phyloP scores from a whole-genome alignment of 306 rosid species.

The Vicia villosa region DNA sequence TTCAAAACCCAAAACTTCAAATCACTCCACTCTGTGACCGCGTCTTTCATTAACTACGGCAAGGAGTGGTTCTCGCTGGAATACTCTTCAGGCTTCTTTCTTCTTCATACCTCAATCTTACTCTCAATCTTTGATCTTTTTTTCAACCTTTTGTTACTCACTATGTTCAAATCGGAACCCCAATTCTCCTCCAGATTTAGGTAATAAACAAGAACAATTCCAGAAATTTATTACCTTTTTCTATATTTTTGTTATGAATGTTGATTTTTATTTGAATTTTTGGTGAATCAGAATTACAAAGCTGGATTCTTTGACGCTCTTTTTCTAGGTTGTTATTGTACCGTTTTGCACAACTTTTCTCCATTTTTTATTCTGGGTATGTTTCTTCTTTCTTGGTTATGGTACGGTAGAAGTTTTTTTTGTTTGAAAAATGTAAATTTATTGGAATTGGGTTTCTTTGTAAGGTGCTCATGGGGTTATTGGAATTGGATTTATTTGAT shows the following conservation, averaged over 20 bases:
- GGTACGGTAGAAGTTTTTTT: neutral
- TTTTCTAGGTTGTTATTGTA: constrained; percentile 85
- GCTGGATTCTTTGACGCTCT: constrained; percentile 60
- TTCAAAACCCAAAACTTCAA: too few relatives aligned
- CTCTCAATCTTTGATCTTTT: constrained; percentile 75
- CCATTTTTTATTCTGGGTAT: constrained; percentile 90
- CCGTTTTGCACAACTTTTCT: constrained; percentile 96
- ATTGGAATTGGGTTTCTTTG: constrained; percentile 34
- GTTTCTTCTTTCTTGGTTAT: neutral
- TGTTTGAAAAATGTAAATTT: constrained; percentile 5
- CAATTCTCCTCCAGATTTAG: constrained; percentile 77
- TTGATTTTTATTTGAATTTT: neutral
- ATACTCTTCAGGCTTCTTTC: constrained; percentile 58
- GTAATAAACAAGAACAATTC: constrained; percentile 22
- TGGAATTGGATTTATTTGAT: too few relatives aligned
- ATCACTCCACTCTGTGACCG: too few relatives aligned
- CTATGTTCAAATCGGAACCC: constrained; percentile 59
- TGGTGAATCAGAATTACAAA: constrained; percentile 56
- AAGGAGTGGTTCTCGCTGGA: constrained; percentile 64
- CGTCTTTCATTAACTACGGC: too few relatives aligned
- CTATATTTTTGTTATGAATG: neutral
- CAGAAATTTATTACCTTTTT: neutral
- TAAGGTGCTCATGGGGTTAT: constrained; percentile 97
- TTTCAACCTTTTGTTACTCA: constrained; percentile 70
- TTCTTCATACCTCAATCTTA: constrained; percentile 65